These are phyloP conservation scores for Micractinium conductrix DNA, from an alignment of 139 green algal species.

Conservation along the genomic window DNA sequence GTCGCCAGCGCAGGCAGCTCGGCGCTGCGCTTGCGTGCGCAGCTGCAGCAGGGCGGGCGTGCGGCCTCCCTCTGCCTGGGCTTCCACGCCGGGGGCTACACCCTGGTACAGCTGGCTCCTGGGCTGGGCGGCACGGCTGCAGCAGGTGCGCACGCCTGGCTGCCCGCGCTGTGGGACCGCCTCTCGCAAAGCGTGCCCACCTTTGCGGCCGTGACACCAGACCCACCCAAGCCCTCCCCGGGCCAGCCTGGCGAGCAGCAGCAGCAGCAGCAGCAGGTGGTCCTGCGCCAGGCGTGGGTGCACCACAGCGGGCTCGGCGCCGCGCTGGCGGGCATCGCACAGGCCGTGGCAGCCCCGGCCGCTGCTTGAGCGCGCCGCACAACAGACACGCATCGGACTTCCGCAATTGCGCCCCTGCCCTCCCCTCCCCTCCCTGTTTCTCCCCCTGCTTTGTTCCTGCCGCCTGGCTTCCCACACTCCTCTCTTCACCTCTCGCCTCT, in stretches of 20 bases:
- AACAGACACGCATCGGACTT: too few relatives aligned
- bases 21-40: constrained; percentile 18
- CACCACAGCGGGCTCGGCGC: background rate
- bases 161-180: constrained; percentile 8
- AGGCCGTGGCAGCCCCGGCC: background rate
- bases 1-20: background rate
- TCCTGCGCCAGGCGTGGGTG: constrained; percentile 15
- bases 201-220: background rate
- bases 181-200: constrained; percentile 7
- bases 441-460: too few relatives aligned
- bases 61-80: background rate
- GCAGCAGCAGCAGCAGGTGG: background rate
- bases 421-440: too few relatives aligned
- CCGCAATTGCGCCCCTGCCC: too few relatives aligned
- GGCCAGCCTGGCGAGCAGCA: constrained; percentile 1
- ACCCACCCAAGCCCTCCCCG: too few relatives aligned
- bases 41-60: constrained; percentile 19
- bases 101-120: constrained; percentile 13
- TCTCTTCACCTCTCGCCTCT: too few relatives aligned
- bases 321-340: background rate
- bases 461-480: too few relatives aligned
- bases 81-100: constrained; percentile 22
- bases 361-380: too few relatives aligned
- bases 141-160: background rate
- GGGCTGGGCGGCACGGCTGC: too few relatives aligned